phyloP scores from a whole-genome alignment of 1,139 yeast species.

The Petasospora rhodanensis region DNA sequence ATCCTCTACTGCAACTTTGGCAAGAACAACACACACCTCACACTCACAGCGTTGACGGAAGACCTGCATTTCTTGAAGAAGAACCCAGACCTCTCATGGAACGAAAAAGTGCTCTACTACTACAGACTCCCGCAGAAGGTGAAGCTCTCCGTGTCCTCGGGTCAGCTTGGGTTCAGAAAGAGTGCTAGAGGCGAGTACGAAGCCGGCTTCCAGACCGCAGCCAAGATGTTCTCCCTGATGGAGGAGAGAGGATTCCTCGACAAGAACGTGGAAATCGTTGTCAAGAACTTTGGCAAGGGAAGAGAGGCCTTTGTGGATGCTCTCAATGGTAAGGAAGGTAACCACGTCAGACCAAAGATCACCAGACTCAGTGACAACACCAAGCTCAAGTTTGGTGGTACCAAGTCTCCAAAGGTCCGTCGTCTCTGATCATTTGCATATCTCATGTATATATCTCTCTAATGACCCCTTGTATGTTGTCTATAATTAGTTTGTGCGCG shows the following conservation, averaged over 20 bases:
- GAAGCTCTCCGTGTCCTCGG: slow-evolving; percentile 62
- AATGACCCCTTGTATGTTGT: slow-evolving; percentile 7
- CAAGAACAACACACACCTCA: slow-evolving; percentile 77
- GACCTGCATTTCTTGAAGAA: slow-evolving; percentile 55
- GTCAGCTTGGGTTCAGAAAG: slow-evolving; percentile 71
- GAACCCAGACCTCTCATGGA: slow-evolving; percentile 49
- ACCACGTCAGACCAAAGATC: slow-evolving; percentile 55
- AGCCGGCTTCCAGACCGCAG: slow-evolving; percentile 85
- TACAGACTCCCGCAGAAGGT: slow-evolving; percentile 78
- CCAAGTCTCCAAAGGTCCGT: slow-evolving; percentile 77
- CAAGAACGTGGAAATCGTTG: slow-evolving; percentile 63
- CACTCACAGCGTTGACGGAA: slow-evolving; percentile 69
- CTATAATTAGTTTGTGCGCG: too few relatives aligned
- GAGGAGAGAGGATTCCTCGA: slow-evolving; percentile 53
- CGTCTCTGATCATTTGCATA: slow-evolving; percentile 47
- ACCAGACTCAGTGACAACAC: slow-evolving; percentile 74
- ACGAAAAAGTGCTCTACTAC: slow-evolving; percentile 74
- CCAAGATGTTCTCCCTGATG: slow-evolving; percentile 68
- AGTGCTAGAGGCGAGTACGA: slow-evolving; percentile 88
- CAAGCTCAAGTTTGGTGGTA: slow-evolving; percentile 87
- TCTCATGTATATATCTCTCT: slow-evolving; percentile 2
- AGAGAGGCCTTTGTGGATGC: slow-evolving; percentile 84
- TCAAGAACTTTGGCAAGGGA: slow-evolving; percentile 84
- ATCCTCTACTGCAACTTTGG: slow-evolving; percentile 74
- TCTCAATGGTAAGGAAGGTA: slow-evolving; percentile 86